phyloP scores from a whole-genome alignment of 1,284 basidiomycete species.

The Melampsora medusae region DNA sequence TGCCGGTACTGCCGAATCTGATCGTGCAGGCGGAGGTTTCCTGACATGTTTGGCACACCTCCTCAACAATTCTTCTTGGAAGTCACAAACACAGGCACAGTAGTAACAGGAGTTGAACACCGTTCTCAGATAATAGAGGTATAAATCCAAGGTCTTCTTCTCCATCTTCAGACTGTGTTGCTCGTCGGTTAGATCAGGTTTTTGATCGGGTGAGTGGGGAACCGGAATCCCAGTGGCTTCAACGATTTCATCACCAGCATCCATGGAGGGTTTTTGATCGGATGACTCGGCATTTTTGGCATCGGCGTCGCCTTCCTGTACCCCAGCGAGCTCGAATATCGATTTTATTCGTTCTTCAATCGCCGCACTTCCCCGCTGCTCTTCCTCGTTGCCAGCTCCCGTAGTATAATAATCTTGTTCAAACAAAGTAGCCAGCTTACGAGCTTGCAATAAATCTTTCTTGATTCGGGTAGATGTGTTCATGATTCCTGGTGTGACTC shows the following conservation, averaged over 20 bases:
- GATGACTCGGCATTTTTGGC: slow-evolving; percentile 54
- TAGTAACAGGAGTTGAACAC: slow-evolving; percentile 91
- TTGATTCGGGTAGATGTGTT: slow-evolving; percentile 72
- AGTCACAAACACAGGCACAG: slow-evolving; percentile 83
- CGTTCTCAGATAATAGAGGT: slow-evolving; percentile 75
- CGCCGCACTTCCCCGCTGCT: slow-evolving; percentile 47
- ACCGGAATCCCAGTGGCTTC: background rate
- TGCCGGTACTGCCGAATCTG: background rate
- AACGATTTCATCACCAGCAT: slow-evolving; percentile 27
- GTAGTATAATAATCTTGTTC: slow-evolving; percentile 65
- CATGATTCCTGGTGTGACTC: slow-evolving; percentile 74
- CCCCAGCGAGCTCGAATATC: slow-evolving; percentile 58
- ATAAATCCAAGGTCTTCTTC: slow-evolving; percentile 74
- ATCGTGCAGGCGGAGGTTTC: slow-evolving; percentile 48
- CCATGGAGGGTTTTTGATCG: slow-evolving; percentile 63
- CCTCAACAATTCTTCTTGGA: slow-evolving; percentile 85
- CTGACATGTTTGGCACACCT: slow-evolving; percentile 88
- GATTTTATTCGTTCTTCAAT: slow-evolving; percentile 53
- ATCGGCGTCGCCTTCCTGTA: slow-evolving; percentile 57
- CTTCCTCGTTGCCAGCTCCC: slow-evolving; percentile 49
- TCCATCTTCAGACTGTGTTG: slow-evolving; percentile 50
- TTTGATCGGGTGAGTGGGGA: slow-evolving; percentile 4
- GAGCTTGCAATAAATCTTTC: slow-evolving; percentile 73
- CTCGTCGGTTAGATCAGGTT: slow-evolving; percentile 3
- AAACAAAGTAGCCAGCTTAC: slow-evolving; percentile 66